Percentiles rank a stretch among this genome's conserved stretches.
Conservation (phyloP, 139 green algal species). For the Edaphochlamys debaryana region DNA sequence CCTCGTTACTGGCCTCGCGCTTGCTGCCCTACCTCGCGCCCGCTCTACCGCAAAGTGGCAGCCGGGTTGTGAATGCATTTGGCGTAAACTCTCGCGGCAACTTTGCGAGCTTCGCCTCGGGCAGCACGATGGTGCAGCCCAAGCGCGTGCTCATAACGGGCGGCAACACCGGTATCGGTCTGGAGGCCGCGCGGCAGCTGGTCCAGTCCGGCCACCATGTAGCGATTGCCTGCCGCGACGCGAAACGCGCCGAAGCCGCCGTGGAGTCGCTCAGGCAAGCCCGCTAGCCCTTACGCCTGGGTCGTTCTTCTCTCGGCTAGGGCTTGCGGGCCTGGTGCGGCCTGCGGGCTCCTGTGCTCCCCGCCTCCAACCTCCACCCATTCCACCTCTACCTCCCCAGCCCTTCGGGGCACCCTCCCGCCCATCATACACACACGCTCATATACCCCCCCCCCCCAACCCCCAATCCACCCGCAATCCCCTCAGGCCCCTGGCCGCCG, state of each 20-base stretch:
- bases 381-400: neutral
- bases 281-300: no score
- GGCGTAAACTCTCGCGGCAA: no score
- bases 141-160: constrained; percentile 42
- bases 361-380: neutral
- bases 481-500: neutral
- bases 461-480: neutral
- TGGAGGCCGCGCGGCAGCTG: constrained; percentile 30
- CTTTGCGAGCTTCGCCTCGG: no score
- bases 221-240: constrained; percentile 16
- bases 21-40: no score
- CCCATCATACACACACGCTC: neutral
- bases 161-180: constrained; percentile 31
- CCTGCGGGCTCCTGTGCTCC: no score
- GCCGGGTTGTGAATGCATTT: no score
- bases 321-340: no score
- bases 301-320: no score
- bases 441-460: no score
- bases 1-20: no score
- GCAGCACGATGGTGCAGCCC: no score
- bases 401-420: neutral
- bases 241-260: neutral
- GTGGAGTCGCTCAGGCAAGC: constrained; percentile 28
- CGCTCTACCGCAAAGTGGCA: no score
- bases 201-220: constrained; percentile 27